Percentiles rank a stretch among this genome's conserved stretches.
Conservation (phyloP, 2,329 filamentous ascomycete species). For the Ampelomyces quisqualis region DNA sequence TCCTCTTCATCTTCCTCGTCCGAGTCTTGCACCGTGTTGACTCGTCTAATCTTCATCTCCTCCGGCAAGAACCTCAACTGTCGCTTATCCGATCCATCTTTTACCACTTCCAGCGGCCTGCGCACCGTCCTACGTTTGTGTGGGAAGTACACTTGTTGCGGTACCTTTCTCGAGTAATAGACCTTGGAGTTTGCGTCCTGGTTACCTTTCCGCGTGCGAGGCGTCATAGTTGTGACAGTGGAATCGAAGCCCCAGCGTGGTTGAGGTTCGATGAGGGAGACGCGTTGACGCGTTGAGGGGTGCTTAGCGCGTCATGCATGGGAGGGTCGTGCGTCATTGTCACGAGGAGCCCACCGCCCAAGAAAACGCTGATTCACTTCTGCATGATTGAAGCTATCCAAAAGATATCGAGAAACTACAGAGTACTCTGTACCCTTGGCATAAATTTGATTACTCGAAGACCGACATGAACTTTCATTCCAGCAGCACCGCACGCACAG, state of each 20-base stretch:
- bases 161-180: slow-evolving; percentile 36
- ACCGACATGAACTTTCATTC: too few species aligned
- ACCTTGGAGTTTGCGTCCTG: slow-evolving; percentile 26
- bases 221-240: slow-evolving; percentile 26
- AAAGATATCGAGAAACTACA: too few species aligned
- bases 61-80: slow-evolving; percentile 36
- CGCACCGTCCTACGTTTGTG: slow-evolving; percentile 32
- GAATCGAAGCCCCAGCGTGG: too few species aligned
- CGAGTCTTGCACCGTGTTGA: slow-evolving; percentile 12
- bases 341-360: not conserved
- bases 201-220: slow-evolving; percentile 31
- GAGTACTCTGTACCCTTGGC: too few species aligned
- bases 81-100: slow-evolving; percentile 22
- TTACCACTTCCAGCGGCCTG: slow-evolving; percentile 11
- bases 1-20: slow-evolving; percentile 14
- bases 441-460: too few species aligned
- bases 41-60: slow-evolving; percentile 21
- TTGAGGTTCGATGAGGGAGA: slow-evolving; percentile 5
- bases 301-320: slow-evolving; percentile 10
- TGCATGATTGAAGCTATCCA: too few species aligned
- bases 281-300: slow-evolving; percentile 30
- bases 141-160: slow-evolving; percentile 34
- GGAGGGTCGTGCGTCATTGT: slow-evolving; percentile 8
- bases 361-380: not conserved
- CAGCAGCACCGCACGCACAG: too few species aligned